Evolutionary conservation across 345 rosid genomes (phyloP), one percentile per base, ranked within the genome.

Genomic region (Syzygium grande): DNA sequence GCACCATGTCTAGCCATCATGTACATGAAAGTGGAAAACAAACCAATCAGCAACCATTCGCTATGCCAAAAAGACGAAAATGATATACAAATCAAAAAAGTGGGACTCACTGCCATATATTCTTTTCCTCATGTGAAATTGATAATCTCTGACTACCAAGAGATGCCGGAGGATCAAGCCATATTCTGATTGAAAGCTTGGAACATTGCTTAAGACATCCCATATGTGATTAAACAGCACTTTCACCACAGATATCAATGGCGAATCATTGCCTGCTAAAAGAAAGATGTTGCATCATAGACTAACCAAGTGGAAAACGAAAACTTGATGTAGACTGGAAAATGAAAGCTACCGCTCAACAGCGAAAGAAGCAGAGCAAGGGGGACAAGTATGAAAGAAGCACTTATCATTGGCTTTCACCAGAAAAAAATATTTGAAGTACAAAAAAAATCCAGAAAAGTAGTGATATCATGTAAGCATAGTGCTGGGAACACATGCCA

Each of bases 151-250:
- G 52, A 93, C 89, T 41, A 87, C 92, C 92, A 97, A 91, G 86
- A 97, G 95, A 93, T 93, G 94, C 65, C 98, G 94, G 41, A 96
- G 95, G 83, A 95, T 94, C 88, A 91, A 90, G 89, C 97, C 98
- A 89, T 97, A 97, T 90, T 97, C 97, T 41, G 94, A 92, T 86
- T 96, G 99, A 92, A 95, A 94, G 93, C 95, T 94, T 79, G 98
- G 94, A 65, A 93, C 95, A 85, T 87, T 94, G 94, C 94, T 93
- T 90, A 95, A 86, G 79, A 95, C 93, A 88, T 97, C 97, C 91
- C 88, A 92, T 59, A 95, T 85, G 90, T 97, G 98, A 91, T 88
- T 91, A 92, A 94, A 96, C 85, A 97, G 93, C 52, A 89, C 86
- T 89, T 92, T 97, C 84, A 90, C 96, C 89, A 94, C 93, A 73